These are phyloP conservation scores for Eutrema salsugineum DNA, from an alignment of 441 rosid species.

Conservation along the genomic window DNA sequence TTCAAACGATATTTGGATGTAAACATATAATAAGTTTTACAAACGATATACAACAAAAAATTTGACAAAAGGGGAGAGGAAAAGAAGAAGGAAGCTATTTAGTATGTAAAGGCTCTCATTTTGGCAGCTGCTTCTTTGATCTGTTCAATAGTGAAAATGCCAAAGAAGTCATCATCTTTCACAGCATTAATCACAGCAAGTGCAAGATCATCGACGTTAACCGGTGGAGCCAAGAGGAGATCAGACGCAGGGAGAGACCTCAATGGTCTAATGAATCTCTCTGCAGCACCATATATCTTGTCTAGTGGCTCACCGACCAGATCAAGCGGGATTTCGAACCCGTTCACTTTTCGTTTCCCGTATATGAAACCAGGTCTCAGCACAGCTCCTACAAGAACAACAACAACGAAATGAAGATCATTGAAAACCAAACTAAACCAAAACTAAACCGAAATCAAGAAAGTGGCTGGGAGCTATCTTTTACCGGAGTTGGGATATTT, in stretches of 20 bases:
- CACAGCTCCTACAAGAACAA: constrained; percentile 61
- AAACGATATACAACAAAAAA: neutral
- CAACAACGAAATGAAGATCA: neutral
- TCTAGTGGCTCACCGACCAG: constrained; percentile 72
- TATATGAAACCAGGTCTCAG: constrained; percentile 85
- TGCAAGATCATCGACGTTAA: constrained; percentile 79
- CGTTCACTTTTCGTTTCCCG: constrained; percentile 66
- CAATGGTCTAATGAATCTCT: constrained; percentile 67
- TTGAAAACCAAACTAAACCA: neutral
- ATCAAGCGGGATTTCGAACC: constrained; percentile 82
- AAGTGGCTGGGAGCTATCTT: neutral
- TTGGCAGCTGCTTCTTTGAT: constrained; percentile 86
- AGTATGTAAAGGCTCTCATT: constrained; percentile 36
- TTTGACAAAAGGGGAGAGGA: neutral
- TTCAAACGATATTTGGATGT: too few species aligned
- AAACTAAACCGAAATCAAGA: neutral
- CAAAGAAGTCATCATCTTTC: constrained; percentile 71
- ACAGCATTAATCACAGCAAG: constrained; percentile 67
- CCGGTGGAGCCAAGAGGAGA: constrained; percentile 74
- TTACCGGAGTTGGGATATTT: constrained; percentile 83
- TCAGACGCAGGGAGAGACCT: constrained; percentile 87
- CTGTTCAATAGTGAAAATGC: constrained; percentile 87
- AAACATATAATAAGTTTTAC: too few species aligned
- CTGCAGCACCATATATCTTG: constrained; percentile 50
- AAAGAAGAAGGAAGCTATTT: neutral